Evolutionary conservation across 495 filamentous ascomycete species (phyloP).

Genomic region (Neurospora sp.): DNA sequence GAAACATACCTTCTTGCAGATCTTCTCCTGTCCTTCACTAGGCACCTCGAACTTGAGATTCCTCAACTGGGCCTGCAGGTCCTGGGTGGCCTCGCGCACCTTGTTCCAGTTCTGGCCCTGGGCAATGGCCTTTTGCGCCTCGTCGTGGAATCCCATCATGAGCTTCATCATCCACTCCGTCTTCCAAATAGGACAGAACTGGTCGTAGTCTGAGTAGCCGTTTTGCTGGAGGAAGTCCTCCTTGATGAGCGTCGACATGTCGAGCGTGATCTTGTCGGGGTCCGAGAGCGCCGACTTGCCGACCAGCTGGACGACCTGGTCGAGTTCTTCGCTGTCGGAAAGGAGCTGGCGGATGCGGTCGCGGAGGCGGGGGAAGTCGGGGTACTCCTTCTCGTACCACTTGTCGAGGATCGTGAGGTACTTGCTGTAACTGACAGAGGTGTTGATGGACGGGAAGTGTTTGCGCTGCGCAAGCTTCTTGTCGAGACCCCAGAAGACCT

Average conservation of each 20-base stretch:
- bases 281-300: slow-evolving; percentile 95
- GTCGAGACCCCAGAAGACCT: slow-evolving; percentile 99
- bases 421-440: slow-evolving; percentile 91
- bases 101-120: slow-evolving; percentile 86
- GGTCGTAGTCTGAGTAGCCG: slow-evolving; percentile 96
- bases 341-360: slow-evolving; percentile 89
- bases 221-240: slow-evolving; percentile 99
- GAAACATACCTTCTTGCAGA: slow-evolving; percentile 62
- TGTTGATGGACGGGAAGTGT: slow-evolving; percentile 99
- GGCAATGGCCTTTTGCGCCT: slow-evolving; percentile 87
- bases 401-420: slow-evolving; percentile 80
- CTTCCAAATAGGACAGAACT: slow-evolving; percentile 99
- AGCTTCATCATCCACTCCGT: slow-evolving; percentile 99
- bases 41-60: slow-evolving; percentile 96
- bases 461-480: slow-evolving; percentile 99
- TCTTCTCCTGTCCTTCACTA: slow-evolving; percentile 58
- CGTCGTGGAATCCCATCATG: slow-evolving; percentile 96
- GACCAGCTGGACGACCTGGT: slow-evolving; percentile 97
- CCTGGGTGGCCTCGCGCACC: slow-evolving; percentile 79
- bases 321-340: slow-evolving; percentile 89
- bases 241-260: slow-evolving; percentile 86
- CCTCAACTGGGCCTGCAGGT: slow-evolving; percentile 72
- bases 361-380: slow-evolving; percentile 87
- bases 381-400: slow-evolving; percentile 84
- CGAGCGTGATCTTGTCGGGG: slow-evolving; percentile 95